Evolutionary conservation across 768 basidiomycete species (phyloP), one percentile per base, ranked within the genome.

Genomic region (Plicaturopsis crispa): DNA sequence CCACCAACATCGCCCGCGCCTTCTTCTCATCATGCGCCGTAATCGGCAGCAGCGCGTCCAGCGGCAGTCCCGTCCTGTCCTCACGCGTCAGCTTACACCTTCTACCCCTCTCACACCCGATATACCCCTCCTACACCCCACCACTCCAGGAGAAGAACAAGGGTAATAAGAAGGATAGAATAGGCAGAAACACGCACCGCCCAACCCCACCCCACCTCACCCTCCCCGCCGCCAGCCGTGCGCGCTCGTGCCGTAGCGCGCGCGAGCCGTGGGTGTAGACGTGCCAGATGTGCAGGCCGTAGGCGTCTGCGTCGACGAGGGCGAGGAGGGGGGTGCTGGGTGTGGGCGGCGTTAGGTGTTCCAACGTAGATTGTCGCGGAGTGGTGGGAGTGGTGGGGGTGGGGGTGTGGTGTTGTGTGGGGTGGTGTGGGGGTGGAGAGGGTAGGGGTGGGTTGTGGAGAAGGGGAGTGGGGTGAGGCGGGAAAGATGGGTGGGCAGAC

Each of bases 241-340:
- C 65, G 20, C 72, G 73, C 56, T 97, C 88, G 52, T 87, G 85
- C 31, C 66, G 67, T 59, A 91, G 69, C 24, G 62, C 63, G 35
- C 56, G 60, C 41, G 90, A 92, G 7, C 96, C 96, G 49, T 73
- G 76, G 43, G 75, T 84, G 62, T 90, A 97, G 6, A 87, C 84
- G 0, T 85, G 84, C 10, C 92, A 72, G 44, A 99, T 97, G 44
- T 94, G 90, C 31, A 98, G 55, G 2, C 96, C 96, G 55, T 87
- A 87, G 0, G 93, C 82, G 55, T 99, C 96, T 0, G 75, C 83
- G 51, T 99, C 96, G 5, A 98, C 84, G 24, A 98, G 59, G 2
- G 73, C 82, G 36, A 85, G 54, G 33, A 97, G 70, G 0, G 86
- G 86, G 24, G 86, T 65, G 5, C 93, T 96, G 50, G 10, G 30